Conservation (phyloP, 768 basidiomycete species). For the Russula dissimulans region DNA sequence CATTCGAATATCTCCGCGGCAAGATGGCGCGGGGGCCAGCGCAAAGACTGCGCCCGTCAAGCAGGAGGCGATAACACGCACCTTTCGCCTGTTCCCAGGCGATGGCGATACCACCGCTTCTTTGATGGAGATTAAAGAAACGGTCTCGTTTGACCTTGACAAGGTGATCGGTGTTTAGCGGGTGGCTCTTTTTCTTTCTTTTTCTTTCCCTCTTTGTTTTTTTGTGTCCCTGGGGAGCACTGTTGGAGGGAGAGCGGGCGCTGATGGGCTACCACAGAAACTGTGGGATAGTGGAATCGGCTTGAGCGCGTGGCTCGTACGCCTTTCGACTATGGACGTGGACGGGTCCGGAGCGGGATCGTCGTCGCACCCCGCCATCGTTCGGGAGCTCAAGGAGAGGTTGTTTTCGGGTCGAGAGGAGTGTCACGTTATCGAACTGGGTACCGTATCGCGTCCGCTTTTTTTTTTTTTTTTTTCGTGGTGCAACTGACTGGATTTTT, state of each 20-base stretch:
- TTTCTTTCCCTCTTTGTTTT: too few species aligned
- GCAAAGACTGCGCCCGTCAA: constrained; percentile 29
- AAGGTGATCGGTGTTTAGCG: constrained; percentile 45
- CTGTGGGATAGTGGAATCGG: constrained; percentile 94
- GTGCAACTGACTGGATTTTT: too few species aligned
- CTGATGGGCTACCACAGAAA: constrained; percentile 48
- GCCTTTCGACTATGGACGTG: constrained; percentile 18
- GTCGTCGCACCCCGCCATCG: background rate
- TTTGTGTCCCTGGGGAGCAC: too few species aligned
- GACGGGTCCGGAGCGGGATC: background rate
- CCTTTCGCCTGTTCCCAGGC: constrained; percentile 33
- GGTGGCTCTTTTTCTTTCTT: background rate
- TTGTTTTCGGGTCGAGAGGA: constrained; percentile 32
- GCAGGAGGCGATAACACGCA: constrained; percentile 59
- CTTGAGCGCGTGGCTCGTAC: constrained; percentile 67
- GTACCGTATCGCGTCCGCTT: constrained; percentile 22
- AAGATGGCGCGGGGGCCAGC: constrained; percentile 14
- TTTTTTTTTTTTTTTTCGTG: too few species aligned
- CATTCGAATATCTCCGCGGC: constrained; percentile 30
- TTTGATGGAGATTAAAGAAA: constrained; percentile 53
- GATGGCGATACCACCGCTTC: constrained; percentile 17
- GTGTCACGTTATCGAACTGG: constrained; percentile 57
- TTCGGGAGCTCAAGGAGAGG: constrained; percentile 25
- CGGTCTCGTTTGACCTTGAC: constrained; percentile 86
- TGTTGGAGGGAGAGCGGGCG: background rate